phyloP scores from a whole-genome alignment of 306 rosid genomes.

The Corylus americana region DNA sequence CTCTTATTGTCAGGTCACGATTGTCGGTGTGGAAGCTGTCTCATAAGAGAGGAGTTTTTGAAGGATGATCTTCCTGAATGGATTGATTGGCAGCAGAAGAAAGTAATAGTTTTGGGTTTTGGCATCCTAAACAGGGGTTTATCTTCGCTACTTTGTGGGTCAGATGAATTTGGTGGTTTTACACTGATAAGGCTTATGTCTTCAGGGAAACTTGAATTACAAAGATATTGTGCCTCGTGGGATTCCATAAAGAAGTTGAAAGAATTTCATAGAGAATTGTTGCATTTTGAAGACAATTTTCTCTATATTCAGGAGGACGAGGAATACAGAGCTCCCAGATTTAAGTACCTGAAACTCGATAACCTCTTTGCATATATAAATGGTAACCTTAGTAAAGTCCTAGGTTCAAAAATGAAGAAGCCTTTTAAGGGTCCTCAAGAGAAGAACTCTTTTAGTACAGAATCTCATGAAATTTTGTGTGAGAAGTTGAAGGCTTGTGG shows the following conservation, averaged over 20 bases:
- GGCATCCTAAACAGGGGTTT: conserved; percentile 48
- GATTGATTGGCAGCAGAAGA: conserved; percentile 75
- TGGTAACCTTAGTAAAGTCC: conserved; percentile 41
- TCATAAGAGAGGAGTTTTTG: conserved; percentile 52
- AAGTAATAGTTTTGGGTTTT: conserved; percentile 66
- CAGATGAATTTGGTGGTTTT: conserved; percentile 63
- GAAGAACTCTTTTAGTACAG: conserved; percentile 30
- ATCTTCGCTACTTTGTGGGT: conserved; percentile 45
- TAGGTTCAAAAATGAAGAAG: conserved; percentile 31
- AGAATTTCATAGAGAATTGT: conserved; percentile 31
- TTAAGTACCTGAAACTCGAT: conserved; percentile 48
- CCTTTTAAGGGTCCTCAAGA: background rate
- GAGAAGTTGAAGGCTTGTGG: conserved; percentile 58
- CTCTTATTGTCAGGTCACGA: conserved; percentile 44
- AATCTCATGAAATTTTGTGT: conserved; percentile 58
- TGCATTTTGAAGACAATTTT: conserved; percentile 38
- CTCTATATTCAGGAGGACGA: conserved; percentile 38
- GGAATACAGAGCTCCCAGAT: conserved; percentile 41
- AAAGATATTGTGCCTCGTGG: conserved; percentile 61
- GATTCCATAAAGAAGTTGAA: conserved; percentile 25
- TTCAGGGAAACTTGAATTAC: conserved; percentile 68
- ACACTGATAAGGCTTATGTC: conserved; percentile 61
- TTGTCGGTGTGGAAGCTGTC: conserved; percentile 61
- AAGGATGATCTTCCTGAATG: conserved; percentile 70
- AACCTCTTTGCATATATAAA: conserved; percentile 49